Evolutionary conservation across 768 basidiomycete species (phyloP).

Genomic region (Crucibulum laeve): DNA sequence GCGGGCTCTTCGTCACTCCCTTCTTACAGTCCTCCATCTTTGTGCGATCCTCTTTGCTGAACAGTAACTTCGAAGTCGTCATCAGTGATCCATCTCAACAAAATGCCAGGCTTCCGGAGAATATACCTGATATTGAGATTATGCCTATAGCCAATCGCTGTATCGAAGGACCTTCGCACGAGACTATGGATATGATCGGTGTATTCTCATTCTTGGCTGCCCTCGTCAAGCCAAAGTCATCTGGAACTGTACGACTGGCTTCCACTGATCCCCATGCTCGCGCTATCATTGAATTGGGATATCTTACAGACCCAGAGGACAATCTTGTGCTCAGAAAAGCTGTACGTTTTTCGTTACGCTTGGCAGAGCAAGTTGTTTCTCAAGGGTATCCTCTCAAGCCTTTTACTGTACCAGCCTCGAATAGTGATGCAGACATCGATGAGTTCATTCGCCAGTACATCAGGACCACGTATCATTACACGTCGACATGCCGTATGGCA

Average conservation of each 20-base stretch:
- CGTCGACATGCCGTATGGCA: slow-evolving; percentile 33
- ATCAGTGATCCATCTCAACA: slow-evolving; percentile 6
- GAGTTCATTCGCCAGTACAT: slow-evolving; percentile 16
- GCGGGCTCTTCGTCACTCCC: slow-evolving; percentile 25
- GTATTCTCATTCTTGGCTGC: slow-evolving; percentile 15
- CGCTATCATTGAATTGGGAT: slow-evolving; percentile 24
- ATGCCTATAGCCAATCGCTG: slow-evolving; percentile 14
- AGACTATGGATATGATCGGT: slow-evolving; percentile 14
- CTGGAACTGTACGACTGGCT: slow-evolving; percentile 14
- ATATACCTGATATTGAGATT: slow-evolving; percentile 35
- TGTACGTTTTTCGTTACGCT: slow-evolving; percentile 13
- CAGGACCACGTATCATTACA: slow-evolving; percentile 28
- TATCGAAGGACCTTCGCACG: too few relatives aligned
- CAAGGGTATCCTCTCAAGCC: slow-evolving; percentile 21
- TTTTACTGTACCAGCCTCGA: slow-evolving; percentile 17
- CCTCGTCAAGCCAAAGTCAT: slow-evolving; percentile 15
- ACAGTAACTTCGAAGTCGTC: slow-evolving; percentile 4
- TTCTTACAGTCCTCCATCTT: slow-evolving; percentile 27
- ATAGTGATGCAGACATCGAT: slow-evolving; percentile 24
- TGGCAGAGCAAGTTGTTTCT: slow-evolving; percentile 17
- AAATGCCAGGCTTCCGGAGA: slow-evolving; percentile 14
- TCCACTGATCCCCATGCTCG: slow-evolving; percentile 23
- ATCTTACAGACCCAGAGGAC: slow-evolving; percentile 20
- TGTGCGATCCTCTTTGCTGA: slow-evolving; percentile 19
- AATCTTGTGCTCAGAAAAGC: slow-evolving; percentile 17